Conservation (phyloP, 75 land plant genomes). For the Picea sitchensis region DNA sequence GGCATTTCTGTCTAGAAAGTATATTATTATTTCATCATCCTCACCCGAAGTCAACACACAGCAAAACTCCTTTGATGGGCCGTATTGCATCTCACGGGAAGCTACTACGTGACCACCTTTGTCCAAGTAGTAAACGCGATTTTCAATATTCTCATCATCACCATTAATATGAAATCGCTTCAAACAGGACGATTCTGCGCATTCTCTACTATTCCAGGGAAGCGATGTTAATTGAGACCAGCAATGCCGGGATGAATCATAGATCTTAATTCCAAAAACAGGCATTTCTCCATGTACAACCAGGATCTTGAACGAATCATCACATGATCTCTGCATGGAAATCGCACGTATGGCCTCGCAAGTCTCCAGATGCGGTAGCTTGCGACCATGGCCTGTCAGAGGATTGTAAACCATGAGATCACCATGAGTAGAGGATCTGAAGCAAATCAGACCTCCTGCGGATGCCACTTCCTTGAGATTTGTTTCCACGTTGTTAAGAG, state of each 20-base stretch:
- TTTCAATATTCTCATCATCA: not conserved
- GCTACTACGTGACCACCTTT: slow-evolving; percentile 40
- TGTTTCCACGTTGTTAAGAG: not conserved
- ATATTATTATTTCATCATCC: slow-evolving; percentile 24
- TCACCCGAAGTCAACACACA: slow-evolving; percentile 24
- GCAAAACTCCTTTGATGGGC: slow-evolving; percentile 46
- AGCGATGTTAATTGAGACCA: slow-evolving; percentile 23
- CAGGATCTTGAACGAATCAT: slow-evolving; percentile 22
- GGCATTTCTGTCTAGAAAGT: slow-evolving; percentile 40
- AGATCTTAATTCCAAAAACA: slow-evolving; percentile 18
- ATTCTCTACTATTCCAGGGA: not conserved
- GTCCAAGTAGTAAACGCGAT: slow-evolving; percentile 35
- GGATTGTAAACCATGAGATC: slow-evolving; percentile 56
- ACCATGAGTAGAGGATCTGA: slow-evolving; percentile 24
- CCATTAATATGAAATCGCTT: not conserved
- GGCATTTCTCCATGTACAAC: slow-evolving; percentile 29
- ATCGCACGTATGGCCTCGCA: slow-evolving; percentile 31
- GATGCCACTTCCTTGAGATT: slow-evolving; percentile 60
- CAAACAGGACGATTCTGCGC: not conserved
- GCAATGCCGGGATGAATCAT: slow-evolving; percentile 6
- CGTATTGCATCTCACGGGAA: slow-evolving; percentile 29
- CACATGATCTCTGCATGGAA: slow-evolving; percentile 16
- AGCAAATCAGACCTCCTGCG: slow-evolving; percentile 61
- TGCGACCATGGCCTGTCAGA: slow-evolving; percentile 35
- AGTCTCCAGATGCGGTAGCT: slow-evolving; percentile 33